Evolutionary conservation across 768 basidiomycete genomes (phyloP).

Genomic region (Russula griseocarnosa): DNA sequence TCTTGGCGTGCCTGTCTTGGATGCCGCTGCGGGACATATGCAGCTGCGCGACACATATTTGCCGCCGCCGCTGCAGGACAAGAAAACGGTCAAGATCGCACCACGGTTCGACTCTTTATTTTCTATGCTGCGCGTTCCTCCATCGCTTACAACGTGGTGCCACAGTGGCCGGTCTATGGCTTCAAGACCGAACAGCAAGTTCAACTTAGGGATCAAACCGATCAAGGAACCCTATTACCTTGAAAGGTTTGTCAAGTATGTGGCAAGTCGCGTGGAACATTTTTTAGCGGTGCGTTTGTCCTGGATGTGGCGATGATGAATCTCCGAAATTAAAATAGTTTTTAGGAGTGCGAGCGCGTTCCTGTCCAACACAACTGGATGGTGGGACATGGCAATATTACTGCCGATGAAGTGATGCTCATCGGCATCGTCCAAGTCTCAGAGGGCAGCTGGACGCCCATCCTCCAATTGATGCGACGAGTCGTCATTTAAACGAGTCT

Average conservation of each 20-base stretch:
- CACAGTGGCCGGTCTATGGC: slow-evolving; percentile 21
- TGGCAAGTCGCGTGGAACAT: slow-evolving; percentile 18
- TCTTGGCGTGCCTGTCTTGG: slow-evolving; percentile 16
- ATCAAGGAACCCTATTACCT: background rate
- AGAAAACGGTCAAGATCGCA: slow-evolving; percentile 17
- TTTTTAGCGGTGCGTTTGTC: slow-evolving; percentile 9
- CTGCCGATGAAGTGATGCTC: slow-evolving; percentile 18
- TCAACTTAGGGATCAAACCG: slow-evolving; percentile 8
- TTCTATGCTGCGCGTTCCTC: background rate
- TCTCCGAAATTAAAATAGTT: background rate
- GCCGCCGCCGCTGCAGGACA: slow-evolving; percentile 7
- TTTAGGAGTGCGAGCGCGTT: slow-evolving; percentile 13
- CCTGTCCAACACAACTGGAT: slow-evolving; percentile 4
- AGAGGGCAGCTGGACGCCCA: slow-evolving; percentile 24
- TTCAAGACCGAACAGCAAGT: slow-evolving; percentile 21
- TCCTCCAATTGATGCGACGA: slow-evolving; percentile 16
- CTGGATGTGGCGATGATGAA: background rate
- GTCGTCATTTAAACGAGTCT: slow-evolving; percentile 10
- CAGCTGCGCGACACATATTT: background rate
- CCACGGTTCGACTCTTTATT: slow-evolving; percentile 4
- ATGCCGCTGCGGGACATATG: slow-evolving; percentile 18
- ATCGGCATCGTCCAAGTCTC: slow-evolving; percentile 27
- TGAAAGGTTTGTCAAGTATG: slow-evolving; percentile 11
- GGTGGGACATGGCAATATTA: slow-evolving; percentile 11
- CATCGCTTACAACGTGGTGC: background rate